Conservation (phyloP, 148 eudicot species). For the Rhododendron mucronatum region DNA sequence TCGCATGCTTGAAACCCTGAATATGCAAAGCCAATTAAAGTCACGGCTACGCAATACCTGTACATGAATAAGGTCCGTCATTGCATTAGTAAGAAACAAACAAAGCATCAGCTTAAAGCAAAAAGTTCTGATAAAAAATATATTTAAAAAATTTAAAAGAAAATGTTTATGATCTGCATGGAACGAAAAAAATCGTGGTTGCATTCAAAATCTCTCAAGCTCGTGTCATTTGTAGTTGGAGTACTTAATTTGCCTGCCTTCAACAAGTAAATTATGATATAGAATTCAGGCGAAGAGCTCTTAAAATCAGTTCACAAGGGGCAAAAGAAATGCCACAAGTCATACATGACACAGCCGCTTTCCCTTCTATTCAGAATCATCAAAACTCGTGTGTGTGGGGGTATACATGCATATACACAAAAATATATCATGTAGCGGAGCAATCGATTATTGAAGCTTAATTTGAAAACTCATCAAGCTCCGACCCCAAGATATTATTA, state of each 20-base stretch:
- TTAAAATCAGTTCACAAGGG: neutral
- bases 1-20: slow-evolving; percentile 65
- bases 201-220: neutral
- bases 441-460: too few species aligned
- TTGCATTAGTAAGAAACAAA: neutral
- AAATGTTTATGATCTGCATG: neutral
- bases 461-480: too few species aligned
- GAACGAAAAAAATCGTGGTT: neutral
- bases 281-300: neutral
- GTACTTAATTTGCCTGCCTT: neutral
- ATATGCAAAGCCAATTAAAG: slow-evolving; percentile 63
- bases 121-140: too few species aligned
- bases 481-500: neutral
- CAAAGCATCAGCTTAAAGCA: neutral
- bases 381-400: neutral
- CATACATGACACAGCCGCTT: too few species aligned
- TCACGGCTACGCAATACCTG: slow-evolving; percentile 75
- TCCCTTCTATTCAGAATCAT: neutral
- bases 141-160: neutral
- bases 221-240: neutral
- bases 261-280: neutral
- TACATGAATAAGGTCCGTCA: slow-evolving; percentile 10
- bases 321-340: neutral
- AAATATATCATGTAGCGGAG: too few species aligned
- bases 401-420: neutral